Conservation (phyloP, 352 stramenopile species). For the Globisporangium nunn region DNA sequence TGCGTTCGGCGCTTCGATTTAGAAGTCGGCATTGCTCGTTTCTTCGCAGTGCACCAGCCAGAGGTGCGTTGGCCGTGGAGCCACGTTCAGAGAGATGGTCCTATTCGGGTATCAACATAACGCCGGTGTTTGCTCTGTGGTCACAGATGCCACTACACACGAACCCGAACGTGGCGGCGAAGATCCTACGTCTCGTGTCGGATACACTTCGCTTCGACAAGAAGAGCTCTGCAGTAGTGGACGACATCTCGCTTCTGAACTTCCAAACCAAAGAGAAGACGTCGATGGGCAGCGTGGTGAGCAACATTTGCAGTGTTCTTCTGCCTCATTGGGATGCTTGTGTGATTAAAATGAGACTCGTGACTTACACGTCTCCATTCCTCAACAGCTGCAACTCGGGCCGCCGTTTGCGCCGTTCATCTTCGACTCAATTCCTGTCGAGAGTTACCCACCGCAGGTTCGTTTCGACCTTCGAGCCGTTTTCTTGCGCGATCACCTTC, state of each 20-base stretch:
- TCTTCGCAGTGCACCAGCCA: constrained; percentile 58
- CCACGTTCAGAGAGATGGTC: neutral
- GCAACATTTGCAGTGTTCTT: neutral
- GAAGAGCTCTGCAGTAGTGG: constrained; percentile 47
- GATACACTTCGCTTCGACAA: constrained; percentile 68
- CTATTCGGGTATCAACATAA: too few species aligned
- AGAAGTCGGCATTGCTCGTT: constrained; percentile 68
- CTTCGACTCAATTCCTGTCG: constrained; percentile 64
- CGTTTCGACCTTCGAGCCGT: neutral
- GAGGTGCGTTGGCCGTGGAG: constrained; percentile 21
- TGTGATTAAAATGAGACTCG: neutral
- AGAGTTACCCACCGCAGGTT: constrained; percentile 73
- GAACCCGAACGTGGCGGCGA: constrained; percentile 48
- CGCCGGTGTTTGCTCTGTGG: too few species aligned
- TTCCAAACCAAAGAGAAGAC: constrained; percentile 48
- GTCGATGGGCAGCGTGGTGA: constrained; percentile 38
- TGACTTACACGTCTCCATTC: too few species aligned
- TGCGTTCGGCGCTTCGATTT: constrained; percentile 69
- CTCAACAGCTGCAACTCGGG: constrained; percentile 47
- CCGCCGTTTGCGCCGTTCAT: constrained; percentile 56
- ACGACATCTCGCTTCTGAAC: constrained; percentile 68
- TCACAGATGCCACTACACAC: constrained; percentile 51
- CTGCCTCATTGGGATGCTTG: neutral
- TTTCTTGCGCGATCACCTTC: neutral
- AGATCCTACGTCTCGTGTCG: constrained; percentile 66